Evolutionary conservation across 805 yeast genomes (phyloP), one percentile per base, ranked within the genome.

Genomic region (Candida boidinii): DNA sequence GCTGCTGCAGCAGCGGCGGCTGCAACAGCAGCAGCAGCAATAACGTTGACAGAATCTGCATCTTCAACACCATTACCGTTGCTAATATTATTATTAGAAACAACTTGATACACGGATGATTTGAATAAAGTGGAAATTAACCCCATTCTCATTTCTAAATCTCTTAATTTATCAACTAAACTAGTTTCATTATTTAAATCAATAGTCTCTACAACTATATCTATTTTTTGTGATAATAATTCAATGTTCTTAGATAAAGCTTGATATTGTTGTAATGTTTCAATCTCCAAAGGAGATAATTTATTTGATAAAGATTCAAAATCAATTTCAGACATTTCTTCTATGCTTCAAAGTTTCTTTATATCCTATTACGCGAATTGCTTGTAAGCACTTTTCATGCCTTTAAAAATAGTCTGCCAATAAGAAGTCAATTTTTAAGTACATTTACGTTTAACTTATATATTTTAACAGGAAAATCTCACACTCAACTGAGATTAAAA

Each of bases 251-350:
- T 33, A 0, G 69, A 62, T 4, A 66, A 39, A 2, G 40, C 34
- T 38, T 65, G 69, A 26, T 66, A 66, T 34, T 61, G 58, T 21
- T 53, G 53, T 7, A 66, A 51, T 4, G 64, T 49, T 17, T 50
- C 52, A 8, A 53, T 43, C 37, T 66, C 69, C 11, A 55, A 45
- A 15, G 48, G 49, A 0, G 58, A 41, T 6, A 58, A 52, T 34
- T 58, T 62, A 5, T 46, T 42, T 4, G 46, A 29, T 29, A 44
- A 42, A 15, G 51, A 43, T 37, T 46, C 51, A 30, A 44, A 45
- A 32, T 46, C 51, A 17, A 46, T 42, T n/a, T n/a, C n/a, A n/a
- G 12, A 22, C 24, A 22, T 22, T 22, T 22, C n/a, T n/a, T n/a
- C n/a, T n/a, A n/a, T n/a, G n/a, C n/a, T n/a, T n/a, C n/a, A n/a